phyloP scores from a whole-genome alignment of 805 yeast genomes.

The Pachysolen tannophilus region DNA sequence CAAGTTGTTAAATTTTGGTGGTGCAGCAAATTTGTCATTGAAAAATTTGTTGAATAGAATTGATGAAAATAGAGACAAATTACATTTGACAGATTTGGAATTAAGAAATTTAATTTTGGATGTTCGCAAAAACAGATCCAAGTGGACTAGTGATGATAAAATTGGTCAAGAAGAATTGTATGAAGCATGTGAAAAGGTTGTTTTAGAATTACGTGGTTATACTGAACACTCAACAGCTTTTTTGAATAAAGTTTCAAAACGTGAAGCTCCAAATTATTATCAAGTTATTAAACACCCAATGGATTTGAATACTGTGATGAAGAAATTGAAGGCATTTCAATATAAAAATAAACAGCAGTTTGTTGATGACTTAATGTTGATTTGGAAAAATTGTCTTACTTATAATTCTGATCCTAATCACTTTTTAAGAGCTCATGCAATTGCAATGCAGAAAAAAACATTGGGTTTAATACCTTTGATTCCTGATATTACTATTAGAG shows the following conservation, averaged over 20 bases:
- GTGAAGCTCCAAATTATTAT: conserved; percentile 97
- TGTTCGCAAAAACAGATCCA: conserved; percentile 89
- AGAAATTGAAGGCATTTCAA: conserved; percentile 74
- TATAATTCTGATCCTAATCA: conserved; percentile 95
- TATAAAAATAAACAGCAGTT: conserved; percentile 81
- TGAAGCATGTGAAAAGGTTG: conserved; percentile 96
- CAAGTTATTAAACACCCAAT: conserved; percentile 86
- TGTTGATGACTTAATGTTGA: conserved; percentile 91
- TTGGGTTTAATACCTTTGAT: conserved; percentile 68
- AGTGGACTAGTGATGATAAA: conserved; percentile 94
- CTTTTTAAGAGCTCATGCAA: conserved; percentile 82
- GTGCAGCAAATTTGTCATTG: conserved; percentile 70
- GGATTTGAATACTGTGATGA: conserved; percentile 94
- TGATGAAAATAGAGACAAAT: conserved; percentile 69
- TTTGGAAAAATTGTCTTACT: conserved; percentile 90
- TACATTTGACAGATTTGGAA: conserved; percentile 73
- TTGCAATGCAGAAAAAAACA: conserved; percentile 93
- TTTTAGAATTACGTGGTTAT: conserved; percentile 77
- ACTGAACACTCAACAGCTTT: conserved; percentile 97
- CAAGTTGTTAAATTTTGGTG: conserved; percentile 29
- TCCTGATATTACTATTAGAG: conserved; percentile 80
- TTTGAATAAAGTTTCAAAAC: conserved; percentile 87
- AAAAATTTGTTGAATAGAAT: conserved; percentile 75
- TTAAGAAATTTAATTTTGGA: conserved; percentile 81
- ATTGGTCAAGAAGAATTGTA: conserved; percentile 97